Conservation (phyloP, 192 early-diverging fungal genomes). For the Chytriomyces confervae region DNA sequence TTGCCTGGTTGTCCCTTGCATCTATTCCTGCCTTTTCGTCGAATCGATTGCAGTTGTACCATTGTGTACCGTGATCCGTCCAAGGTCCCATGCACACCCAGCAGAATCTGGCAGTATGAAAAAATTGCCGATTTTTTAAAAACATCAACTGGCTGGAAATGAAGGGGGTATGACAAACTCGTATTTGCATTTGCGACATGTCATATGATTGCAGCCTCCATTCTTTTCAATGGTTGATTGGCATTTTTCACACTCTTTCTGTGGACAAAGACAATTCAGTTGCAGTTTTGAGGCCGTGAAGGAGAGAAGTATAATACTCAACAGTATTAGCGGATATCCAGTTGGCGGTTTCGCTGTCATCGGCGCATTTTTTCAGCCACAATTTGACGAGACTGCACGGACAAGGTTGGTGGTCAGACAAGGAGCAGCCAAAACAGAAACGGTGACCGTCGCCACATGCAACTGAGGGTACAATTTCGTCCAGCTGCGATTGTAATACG, state of each 20-base stretch:
- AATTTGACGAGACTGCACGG: slow-evolving; percentile 81
- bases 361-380: slow-evolving; percentile 95
- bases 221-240: slow-evolving; percentile 98
- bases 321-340: slow-evolving; percentile 85
- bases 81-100: slow-evolving; percentile 99
- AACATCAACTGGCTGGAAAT: background rate
- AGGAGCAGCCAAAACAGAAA: slow-evolving; percentile 94
- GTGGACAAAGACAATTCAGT: background rate
- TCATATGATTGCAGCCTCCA: slow-evolving; percentile 99
- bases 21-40: slow-evolving; percentile 88
- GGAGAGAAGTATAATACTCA: background rate
- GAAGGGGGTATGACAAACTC: slow-evolving; percentile 53
- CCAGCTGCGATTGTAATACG: slow-evolving; percentile 70
- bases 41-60: slow-evolving; percentile 98
- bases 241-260: slow-evolving; percentile 95
- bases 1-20: slow-evolving; percentile 85
- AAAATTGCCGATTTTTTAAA: slow-evolving; percentile 1
- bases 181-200: slow-evolving; percentile 94
- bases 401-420: slow-evolving; percentile 85
- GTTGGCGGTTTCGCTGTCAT: slow-evolving; percentile 98
- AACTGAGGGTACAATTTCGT: slow-evolving; percentile 84
- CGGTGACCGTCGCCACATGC: slow-evolving; percentile 74
- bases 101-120: slow-evolving; percentile 72
- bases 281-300: background rate
- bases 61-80: slow-evolving; percentile 93